Base-by-base conservation (phyloP, 352 stramenopile genomes). In the Pythium oligandrum region DNA sequence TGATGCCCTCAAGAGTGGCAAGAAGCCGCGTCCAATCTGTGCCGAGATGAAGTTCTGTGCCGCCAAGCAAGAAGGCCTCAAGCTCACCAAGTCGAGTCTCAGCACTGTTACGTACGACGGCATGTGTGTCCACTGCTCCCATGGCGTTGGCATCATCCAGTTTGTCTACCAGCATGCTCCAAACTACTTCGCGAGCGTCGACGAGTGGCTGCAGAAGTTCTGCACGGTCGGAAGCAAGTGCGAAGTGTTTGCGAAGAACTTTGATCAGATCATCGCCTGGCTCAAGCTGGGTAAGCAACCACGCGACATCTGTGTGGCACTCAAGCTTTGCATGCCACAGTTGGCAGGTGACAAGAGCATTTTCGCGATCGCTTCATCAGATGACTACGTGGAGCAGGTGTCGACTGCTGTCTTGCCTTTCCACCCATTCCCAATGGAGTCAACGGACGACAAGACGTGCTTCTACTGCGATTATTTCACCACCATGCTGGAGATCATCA, bases 381-480 rank as follows among this genome's bases (percentile, higher is more conserved):
- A 46, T 36, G 55, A 55, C 17, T 51, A 51, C 33, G 39, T 61
- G 9, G 47, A 61, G 39, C 38, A 61, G n/a, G 55, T 31, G 7
- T 33, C 53, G 40, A 51, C 12, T 46, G 55, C 46, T 7, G 33
- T 61, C 17, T 11, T 50, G 6, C 44, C 45, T 11, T 30, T 31
- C 43, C 9, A 11, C 17, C 9, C 43, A 48, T 48, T 48, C 43
- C 9, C 43, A 48, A 11, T 48, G 43, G 43, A 48, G 9, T 48
- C 17, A 11, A 30, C 43, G 43, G 43, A 48, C 43, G 43, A 48
- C 17, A 82, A 74, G 30, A 56, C 76, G 49, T 87, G 76, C 39
- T 71, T 69, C 1, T 87, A 85, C 56, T 87, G 76, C 55, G 71
- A 82, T 52, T 85, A 82, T 34, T 56, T 78, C 31, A 78, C 70